Conservation (phyloP, 768 basidiomycete genomes). For the Lentinula detonsa region DNA sequence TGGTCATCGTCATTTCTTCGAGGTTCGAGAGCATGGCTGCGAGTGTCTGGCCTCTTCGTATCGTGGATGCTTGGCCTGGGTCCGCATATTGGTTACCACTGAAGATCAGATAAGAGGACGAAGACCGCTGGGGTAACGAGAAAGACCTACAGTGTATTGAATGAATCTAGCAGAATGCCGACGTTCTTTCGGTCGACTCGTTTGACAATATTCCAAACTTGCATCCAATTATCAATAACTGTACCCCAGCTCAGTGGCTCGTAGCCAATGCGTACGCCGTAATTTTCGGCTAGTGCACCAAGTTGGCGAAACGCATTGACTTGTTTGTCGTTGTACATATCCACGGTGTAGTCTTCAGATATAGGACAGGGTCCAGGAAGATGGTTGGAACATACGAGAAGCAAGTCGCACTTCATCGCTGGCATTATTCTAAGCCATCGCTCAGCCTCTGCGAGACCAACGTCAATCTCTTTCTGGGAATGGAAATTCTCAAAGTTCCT, state of each 20-base stretch:
- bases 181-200: slow-evolving; percentile 26
- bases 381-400: slow-evolving; percentile 30
- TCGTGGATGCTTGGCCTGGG: slow-evolving; percentile 19
- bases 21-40: slow-evolving; percentile 19
- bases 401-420: slow-evolving; percentile 21
- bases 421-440: slow-evolving; percentile 24
- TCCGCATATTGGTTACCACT: slow-evolving; percentile 33
- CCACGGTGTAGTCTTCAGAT: slow-evolving; percentile 12
- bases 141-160: slow-evolving; percentile 24
- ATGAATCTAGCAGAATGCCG: slow-evolving; percentile 30
- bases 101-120: not conserved
- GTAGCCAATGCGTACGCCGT: slow-evolving; percentile 23
- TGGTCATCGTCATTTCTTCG: slow-evolving; percentile 17
- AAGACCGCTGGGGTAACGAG: not conserved
- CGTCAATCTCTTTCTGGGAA: slow-evolving; percentile 16
- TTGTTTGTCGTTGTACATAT: slow-evolving; percentile 21
- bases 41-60: slow-evolving; percentile 12
- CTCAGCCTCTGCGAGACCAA: slow-evolving; percentile 21
- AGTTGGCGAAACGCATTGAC: slow-evolving; percentile 20
- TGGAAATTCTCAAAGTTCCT: slow-evolving; percentile 29
- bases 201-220: slow-evolving; percentile 30
- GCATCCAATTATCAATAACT: slow-evolving; percentile 26
- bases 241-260: slow-evolving; percentile 30
- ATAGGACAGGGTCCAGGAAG: slow-evolving; percentile 16
- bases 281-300: slow-evolving; percentile 23